Conservation (phyloP, 2,329 filamentous ascomycete species). For the Aureobasidium mangrovei region DNA sequence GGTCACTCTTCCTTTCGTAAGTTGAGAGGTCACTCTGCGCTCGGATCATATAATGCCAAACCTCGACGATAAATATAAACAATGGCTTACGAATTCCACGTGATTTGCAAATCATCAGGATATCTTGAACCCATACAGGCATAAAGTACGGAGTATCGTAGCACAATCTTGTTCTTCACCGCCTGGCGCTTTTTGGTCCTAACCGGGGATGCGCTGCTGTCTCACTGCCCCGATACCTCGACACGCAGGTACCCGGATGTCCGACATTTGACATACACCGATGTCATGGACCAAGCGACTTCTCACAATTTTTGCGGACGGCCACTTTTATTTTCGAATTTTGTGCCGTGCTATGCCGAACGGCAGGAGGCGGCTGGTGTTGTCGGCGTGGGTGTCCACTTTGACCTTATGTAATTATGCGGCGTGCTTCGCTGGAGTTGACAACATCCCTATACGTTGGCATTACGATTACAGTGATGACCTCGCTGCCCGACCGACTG, state of each 20-base stretch:
- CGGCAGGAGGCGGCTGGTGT: no score
- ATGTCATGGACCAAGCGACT: not conserved
- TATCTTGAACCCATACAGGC: not conserved
- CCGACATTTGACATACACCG: not conserved
- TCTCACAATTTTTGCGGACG: not conserved
- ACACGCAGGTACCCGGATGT: constrained; percentile 7
- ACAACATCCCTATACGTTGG: not conserved
- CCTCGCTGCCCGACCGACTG: not conserved
- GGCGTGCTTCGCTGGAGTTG: not conserved
- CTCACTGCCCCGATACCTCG: not conserved
- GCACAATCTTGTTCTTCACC: constrained; percentile 7
- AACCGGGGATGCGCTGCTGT: not conserved
- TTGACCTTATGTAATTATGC: not conserved
- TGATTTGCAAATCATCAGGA: not conserved
- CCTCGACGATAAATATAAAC: not conserved
- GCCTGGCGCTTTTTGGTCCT: not conserved
- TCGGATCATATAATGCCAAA: constrained; percentile 6
- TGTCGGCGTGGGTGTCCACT: no score
- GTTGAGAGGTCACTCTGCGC: not conserved
- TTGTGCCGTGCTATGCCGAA: not conserved
- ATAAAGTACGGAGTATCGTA: not conserved
- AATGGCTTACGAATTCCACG: not conserved
- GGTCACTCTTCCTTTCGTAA: not conserved
- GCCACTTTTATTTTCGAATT: not conserved
- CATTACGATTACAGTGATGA: not conserved